A percentile compares a stretch with the other conserved stretches of the same genome.
phyloP scores from a whole-genome alignment of 495 filamentous ascomycete genomes.

The Xylaria cubensis region DNA sequence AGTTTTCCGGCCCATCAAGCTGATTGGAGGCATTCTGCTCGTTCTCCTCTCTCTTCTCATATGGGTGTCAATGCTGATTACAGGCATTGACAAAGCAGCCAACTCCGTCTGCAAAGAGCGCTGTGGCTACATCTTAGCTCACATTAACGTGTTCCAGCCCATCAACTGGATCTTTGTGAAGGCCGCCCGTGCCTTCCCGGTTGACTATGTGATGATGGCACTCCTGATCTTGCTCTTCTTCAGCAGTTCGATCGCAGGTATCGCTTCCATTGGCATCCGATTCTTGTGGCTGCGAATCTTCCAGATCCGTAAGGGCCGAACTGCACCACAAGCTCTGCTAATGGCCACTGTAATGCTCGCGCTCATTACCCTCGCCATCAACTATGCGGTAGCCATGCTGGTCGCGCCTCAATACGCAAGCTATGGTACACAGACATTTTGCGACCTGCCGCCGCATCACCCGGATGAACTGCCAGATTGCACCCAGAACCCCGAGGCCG shows the following conservation, averaged over 20 bases:
- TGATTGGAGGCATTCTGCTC: conserved; percentile 81
- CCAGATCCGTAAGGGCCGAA: conserved; percentile 85
- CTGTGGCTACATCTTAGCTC: conserved; percentile 93
- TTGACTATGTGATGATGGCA: conserved; percentile 90
- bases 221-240: conserved; percentile 86
- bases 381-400: conserved; percentile 90
- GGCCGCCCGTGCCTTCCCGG: conserved; percentile 82
- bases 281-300: conserved; percentile 95
- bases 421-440: conserved; percentile 94
- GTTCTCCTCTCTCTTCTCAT: conserved; percentile 72
- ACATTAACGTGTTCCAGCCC: conserved; percentile 92
- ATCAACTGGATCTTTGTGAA: conserved; percentile 89
- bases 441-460: conserved; percentile 64
- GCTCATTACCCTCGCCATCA: conserved; percentile 84
- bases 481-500: conserved; percentile 68
- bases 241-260: conserved; percentile 80
- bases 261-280: conserved; percentile 86
- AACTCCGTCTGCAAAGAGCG: conserved; percentile 90
- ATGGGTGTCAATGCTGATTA: conserved; percentile 94
- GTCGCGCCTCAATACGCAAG: conserved; percentile 94
- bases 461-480: conserved; percentile 77
- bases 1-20: conserved; percentile 79
- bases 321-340: conserved; percentile 90
- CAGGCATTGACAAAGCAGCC: conserved; percentile 91
- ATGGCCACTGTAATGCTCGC: conserved; percentile 89